Evolutionary conservation across 2,329 filamentous ascomycete species (phyloP).

Genomic region (Cryphonectria japonica): DNA sequence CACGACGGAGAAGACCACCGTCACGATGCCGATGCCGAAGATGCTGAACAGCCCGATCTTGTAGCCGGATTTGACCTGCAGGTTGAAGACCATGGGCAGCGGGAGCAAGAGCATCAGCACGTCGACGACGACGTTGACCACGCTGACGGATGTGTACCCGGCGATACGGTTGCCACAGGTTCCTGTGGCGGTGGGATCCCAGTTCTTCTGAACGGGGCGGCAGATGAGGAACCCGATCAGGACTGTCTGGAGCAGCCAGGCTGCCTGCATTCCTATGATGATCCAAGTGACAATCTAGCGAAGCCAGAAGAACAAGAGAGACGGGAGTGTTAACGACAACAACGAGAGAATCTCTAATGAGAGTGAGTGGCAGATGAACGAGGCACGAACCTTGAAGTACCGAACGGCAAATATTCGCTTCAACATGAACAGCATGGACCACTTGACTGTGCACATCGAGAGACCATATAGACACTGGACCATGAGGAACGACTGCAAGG

Average conservation of each 20-base stretch:
- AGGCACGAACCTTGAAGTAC: conserved; percentile 18
- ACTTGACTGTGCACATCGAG: conserved; percentile 24
- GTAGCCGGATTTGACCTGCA: conserved; percentile 39
- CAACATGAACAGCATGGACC: conserved; percentile 27
- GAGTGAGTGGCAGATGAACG: neutral
- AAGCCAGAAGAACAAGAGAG: neutral
- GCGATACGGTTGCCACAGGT: conserved; percentile 43
- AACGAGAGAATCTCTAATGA: neutral
- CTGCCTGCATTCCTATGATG: conserved; percentile 22
- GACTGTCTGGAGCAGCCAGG: conserved; percentile 25
- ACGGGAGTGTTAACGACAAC: neutral
- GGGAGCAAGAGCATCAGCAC: conserved; percentile 44
- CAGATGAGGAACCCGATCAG: conserved; percentile 34
- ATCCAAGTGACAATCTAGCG: conserved; percentile 20
- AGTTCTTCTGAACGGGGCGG: conserved; percentile 33
- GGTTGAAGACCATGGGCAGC: conserved; percentile 41
- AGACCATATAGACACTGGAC: conserved; percentile 19
- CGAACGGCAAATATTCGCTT: conserved; percentile 25
- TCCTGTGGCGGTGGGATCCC: conserved; percentile 35
- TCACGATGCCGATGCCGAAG: conserved; percentile 37
- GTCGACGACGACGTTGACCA: conserved; percentile 46
- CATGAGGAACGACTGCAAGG: conserved; percentile 20
- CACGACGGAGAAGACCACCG: conserved; percentile 41
- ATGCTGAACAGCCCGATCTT: conserved; percentile 38
- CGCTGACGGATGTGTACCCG: conserved; percentile 45